Evolutionary conservation across 2,329 filamentous ascomycete genomes (phyloP).

Genomic region (Incumbomyces delicatus): DNA sequence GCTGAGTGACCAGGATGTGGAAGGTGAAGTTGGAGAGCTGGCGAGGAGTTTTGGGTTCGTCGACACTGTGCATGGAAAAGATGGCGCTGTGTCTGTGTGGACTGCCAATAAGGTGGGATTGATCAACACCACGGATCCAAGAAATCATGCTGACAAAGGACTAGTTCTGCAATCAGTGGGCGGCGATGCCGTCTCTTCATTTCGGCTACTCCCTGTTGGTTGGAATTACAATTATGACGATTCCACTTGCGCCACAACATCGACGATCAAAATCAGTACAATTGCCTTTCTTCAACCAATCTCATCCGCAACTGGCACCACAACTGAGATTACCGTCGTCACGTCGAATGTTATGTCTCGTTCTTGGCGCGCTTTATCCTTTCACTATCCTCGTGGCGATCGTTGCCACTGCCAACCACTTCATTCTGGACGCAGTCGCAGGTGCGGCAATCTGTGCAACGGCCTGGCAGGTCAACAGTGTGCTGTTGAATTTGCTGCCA

Average conservation of each 20-base stretch:
- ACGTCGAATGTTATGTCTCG: constrained; percentile 41
- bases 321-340: constrained; percentile 37
- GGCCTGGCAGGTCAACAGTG: constrained; percentile 48
- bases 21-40: constrained; percentile 46
- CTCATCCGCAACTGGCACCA: constrained; percentile 21
- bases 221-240: constrained; percentile 57
- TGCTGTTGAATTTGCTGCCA: constrained; percentile 54
- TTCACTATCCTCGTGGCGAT: constrained; percentile 57
- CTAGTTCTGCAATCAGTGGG: constrained; percentile 26
- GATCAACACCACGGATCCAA: constrained; percentile 55
- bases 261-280: constrained; percentile 30
- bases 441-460: constrained; percentile 55
- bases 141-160: neutral
- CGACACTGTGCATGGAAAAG: constrained; percentile 48
- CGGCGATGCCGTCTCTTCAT: constrained; percentile 66
- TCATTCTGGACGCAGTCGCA: constrained; percentile 61
- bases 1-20: constrained; percentile 44
- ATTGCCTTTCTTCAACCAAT: constrained; percentile 25
- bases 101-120: constrained; percentile 59
- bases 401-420: constrained; percentile 62
- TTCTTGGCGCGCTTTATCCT: constrained; percentile 54
- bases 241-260: constrained; percentile 51
- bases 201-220: constrained; percentile 68
- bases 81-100: constrained; percentile 59
- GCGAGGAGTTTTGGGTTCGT: constrained; percentile 52